These are phyloP conservation scores for Lecanicillium sp. DNA, from an alignment of 2,329 filamentous ascomycete species.

Conservation along the genomic window DNA sequence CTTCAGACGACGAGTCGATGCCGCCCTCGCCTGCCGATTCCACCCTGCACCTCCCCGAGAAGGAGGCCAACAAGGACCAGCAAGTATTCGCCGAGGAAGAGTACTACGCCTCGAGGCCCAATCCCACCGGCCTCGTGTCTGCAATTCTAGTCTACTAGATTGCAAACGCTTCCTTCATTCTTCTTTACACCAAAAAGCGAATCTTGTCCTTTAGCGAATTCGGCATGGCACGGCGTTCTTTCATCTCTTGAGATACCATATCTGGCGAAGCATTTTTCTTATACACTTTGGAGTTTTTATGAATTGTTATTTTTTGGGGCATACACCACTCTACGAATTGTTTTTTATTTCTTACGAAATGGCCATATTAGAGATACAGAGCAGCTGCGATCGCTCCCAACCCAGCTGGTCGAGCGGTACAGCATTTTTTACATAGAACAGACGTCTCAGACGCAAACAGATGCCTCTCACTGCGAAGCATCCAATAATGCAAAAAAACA, in stretches of 20 bases:
- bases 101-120: slow-evolving; percentile 46
- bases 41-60: slow-evolving; percentile 51
- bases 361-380: not conserved
- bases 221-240: slow-evolving; percentile 7
- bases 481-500: too few relatives aligned
- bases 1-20: slow-evolving; percentile 68
- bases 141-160: slow-evolving; percentile 50
- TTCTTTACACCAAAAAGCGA: slow-evolving; percentile 6
- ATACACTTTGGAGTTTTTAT: not conserved
- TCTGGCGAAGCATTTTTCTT: not conserved
- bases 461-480: too few relatives aligned
- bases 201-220: slow-evolving; percentile 2
- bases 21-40: slow-evolving; percentile 60
- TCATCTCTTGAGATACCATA: slow-evolving; percentile 6
- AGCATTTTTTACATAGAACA: too few relatives aligned
- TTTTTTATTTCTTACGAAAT: not conserved
- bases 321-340: slow-evolving; percentile 5
- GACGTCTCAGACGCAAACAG: too few relatives aligned
- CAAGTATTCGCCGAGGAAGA: slow-evolving; percentile 38
- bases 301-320: not conserved
- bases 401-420: too few relatives aligned
- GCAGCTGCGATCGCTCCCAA: too few relatives aligned
- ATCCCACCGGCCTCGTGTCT: slow-evolving; percentile 42
- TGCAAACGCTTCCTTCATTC: slow-evolving; percentile 1
- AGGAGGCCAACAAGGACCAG: slow-evolving; percentile 38